Base-by-base conservation (phyloP, 768 basidiomycete genomes). In the Lactarius vividus region DNA sequence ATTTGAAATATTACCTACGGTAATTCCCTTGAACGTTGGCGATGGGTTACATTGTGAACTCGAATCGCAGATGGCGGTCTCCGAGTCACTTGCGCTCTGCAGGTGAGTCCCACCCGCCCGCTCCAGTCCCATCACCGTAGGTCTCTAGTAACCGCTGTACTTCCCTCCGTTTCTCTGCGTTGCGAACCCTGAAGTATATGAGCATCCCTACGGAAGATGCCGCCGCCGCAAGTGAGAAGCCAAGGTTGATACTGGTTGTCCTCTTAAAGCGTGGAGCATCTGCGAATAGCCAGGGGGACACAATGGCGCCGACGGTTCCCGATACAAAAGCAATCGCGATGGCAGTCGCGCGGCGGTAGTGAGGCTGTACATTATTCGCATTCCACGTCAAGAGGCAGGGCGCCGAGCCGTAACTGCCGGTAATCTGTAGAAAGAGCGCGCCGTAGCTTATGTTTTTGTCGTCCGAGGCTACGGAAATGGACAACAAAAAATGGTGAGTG, bases 311-410 rank as follows among this genome's bases (percentile, higher is more conserved):
- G 4, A 4, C 10, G n/a, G 11, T 46, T n/a, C n/a, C 20, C 7
- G n/a, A 10, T 3, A 13, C 23, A 23, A 13, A 23, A 10, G 9
- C 9, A 3, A 46, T n/a, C 5, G 44, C 44, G 2, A 46, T 46
- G n/a, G 44, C 44, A 46, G 44, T 46, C n/a, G 44, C 44, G n/a
- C 44, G 44, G n/a, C 44, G 44, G 44, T 46, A 46, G 44, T 46
- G 44, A 46, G 44, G 44, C 44, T 46, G 44, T 9, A 46, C 44
- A 11, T 46, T 46, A 10, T 46, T 46, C n/a, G 44, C 44, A 46
- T 46, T 23, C 44, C 44, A 46, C 23, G 44, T 23, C 9, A n/a
- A 11, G 44, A 46, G 44, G 44, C 44, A 23, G 44, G 44, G 44
- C 11, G n/a, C n/a, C 44, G 20, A n/a, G n/a, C n/a, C 9, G 44